phyloP scores from a whole-genome alignment of 495 filamentous ascomycete species.

The Neurospora pannonica region DNA sequence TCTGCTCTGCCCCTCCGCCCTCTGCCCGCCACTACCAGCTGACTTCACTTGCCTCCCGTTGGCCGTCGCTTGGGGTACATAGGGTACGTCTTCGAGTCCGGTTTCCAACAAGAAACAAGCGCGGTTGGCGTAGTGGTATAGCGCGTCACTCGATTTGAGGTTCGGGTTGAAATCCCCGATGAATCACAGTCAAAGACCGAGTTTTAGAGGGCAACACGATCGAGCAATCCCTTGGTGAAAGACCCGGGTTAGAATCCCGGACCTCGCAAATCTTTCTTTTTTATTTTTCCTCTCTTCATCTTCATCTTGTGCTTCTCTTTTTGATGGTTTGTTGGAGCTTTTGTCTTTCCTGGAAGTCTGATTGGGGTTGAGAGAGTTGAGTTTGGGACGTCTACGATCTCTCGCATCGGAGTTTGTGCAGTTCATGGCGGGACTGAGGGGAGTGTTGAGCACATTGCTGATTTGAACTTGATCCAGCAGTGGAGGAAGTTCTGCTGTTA shows the following conservation, averaged over 20 bases:
- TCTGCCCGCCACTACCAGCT: too few species aligned
- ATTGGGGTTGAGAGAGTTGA: neutral
- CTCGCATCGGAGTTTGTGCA: neutral
- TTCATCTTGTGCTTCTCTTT: neutral
- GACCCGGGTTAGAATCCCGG: neutral
- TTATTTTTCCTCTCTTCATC: neutral
- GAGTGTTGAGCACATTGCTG: too few species aligned
- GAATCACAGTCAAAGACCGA: neutral
- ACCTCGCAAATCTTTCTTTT: neutral
- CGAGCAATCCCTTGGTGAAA: neutral
- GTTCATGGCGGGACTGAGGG: too few species aligned
- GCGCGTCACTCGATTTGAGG: neutral
- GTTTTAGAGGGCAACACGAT: neutral
- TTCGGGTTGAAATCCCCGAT: neutral
- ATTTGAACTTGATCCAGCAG: too few species aligned
- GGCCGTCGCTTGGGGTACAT: neutral
- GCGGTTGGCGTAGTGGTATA: neutral
- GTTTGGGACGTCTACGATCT: neutral
- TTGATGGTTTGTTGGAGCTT: neutral
- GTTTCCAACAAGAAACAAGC: neutral
- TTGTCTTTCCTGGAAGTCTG: neutral
- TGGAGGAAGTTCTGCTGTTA: too few species aligned
- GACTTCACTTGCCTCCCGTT: too few species aligned
- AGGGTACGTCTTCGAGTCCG: neutral
- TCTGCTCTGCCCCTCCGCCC: neutral